Conservation (phyloP, 305 asterid species). For the Fraxinus latifolia region DNA sequence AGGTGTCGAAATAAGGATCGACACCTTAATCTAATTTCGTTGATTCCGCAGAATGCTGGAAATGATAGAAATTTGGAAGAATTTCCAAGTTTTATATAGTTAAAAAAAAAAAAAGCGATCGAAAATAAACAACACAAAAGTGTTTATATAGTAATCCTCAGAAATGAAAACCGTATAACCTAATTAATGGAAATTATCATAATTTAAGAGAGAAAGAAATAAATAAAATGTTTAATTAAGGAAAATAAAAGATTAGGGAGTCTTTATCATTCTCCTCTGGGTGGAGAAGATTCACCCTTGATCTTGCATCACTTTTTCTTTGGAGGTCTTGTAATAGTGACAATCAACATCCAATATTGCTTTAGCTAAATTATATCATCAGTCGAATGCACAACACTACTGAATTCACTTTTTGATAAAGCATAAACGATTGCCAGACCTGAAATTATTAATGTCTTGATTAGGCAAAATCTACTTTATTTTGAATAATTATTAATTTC, state of each 20-base stretch:
- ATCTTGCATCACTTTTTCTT: neutral
- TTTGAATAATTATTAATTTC: neutral
- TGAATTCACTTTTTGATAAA: neutral
- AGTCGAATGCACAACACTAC: neutral
- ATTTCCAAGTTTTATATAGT: neutral
- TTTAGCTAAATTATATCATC: neutral
- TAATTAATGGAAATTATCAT: neutral
- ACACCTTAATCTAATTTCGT: neutral
- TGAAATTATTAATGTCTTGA: neutral
- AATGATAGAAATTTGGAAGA: neutral
- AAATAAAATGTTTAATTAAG: neutral
- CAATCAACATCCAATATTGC: neutral
- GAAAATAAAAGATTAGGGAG: neutral
- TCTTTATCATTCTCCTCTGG: neutral
- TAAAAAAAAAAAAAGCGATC: neutral
- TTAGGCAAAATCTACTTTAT: neutral
- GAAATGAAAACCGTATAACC: neutral
- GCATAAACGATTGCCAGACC: neutral
- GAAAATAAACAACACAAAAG: neutral
- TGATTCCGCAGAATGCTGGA: neutral
- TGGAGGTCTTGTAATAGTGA: neutral
- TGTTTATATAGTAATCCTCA: neutral
- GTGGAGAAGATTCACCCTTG: neutral
- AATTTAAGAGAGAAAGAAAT: neutral
- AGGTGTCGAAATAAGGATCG: neutral